These are phyloP conservation scores for Coemansia sp. DNA, from an alignment of 192 early-diverging fungal species.

Conservation along the genomic window DNA sequence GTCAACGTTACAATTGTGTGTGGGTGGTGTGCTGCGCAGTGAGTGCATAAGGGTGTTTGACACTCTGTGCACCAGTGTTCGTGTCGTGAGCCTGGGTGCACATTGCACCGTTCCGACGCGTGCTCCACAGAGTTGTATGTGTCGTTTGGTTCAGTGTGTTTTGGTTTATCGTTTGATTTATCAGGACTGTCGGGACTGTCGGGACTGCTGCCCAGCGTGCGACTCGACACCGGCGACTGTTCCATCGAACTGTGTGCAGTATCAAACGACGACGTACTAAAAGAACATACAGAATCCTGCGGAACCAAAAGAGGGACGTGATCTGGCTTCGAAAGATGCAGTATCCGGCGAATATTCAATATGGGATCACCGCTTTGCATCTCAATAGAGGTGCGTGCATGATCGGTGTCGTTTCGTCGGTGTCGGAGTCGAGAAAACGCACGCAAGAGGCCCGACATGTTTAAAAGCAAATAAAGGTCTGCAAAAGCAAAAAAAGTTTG, in stretches of 20 bases:
- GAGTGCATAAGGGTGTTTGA: conserved; percentile 26
- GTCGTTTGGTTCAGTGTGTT: no score
- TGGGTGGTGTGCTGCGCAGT: conserved; percentile 24
- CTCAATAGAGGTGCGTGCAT: no score
- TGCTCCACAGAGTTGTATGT: no score
- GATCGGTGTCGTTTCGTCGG: not conserved
- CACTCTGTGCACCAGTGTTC: conserved; percentile 48
- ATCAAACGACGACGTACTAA: not conserved
- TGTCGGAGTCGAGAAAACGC: conserved; percentile 9
- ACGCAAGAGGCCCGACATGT: conserved; percentile 11
- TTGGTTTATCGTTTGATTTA: no score
- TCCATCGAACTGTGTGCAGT: not conserved
- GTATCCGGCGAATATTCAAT: not conserved
- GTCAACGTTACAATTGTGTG: conserved; percentile 32
- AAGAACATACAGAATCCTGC: not conserved
- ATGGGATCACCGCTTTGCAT: conserved; percentile 19
- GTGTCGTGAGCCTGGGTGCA: conserved; percentile 41
- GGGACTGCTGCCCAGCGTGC: not conserved
- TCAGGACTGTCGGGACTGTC: no score
- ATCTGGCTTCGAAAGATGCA: not conserved
- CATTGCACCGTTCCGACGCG: conserved; percentile 31
- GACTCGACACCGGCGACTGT: not conserved
- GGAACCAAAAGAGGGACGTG: not conserved
- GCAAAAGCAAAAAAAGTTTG: not conserved
- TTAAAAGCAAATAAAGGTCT: not conserved